These are phyloP conservation scores for Hanseniaspora vineae DNA, from an alignment of 805 yeast genomes.

Conservation along the genomic window DNA sequence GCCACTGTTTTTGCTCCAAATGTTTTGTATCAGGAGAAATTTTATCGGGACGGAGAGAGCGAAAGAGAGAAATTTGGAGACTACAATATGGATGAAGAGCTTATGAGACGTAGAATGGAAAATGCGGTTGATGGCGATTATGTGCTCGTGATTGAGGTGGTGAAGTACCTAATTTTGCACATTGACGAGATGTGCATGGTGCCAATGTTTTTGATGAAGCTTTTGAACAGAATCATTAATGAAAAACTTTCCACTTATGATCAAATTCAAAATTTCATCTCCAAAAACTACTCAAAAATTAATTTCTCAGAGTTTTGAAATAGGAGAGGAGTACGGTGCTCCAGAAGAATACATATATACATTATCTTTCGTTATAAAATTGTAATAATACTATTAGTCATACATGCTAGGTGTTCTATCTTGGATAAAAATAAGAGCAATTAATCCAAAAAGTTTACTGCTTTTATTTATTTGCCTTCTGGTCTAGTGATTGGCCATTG, in stretches of 20 bases:
- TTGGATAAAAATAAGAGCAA: no score
- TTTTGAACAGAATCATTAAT: slow-evolving; percentile 28
- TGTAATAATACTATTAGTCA: no score
- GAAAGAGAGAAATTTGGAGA: no score
- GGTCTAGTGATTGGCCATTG: slow-evolving; percentile 83
- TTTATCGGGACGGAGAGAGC: no score
- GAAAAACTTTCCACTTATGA: slow-evolving; percentile 11
- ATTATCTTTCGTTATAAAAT: no score
- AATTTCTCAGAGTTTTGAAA: not conserved
- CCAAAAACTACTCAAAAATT: not conserved
- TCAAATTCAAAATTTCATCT: not conserved
- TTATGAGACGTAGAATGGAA: slow-evolving; percentile 7
- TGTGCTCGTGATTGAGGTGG: slow-evolving; percentile 82
- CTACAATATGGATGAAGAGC: no score
- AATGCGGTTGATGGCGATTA: slow-evolving; percentile 26
- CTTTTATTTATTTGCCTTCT: not conserved
- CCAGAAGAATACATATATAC: no score
- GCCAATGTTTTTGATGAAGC: slow-evolving; percentile 48
- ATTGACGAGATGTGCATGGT: slow-evolving; percentile 70
- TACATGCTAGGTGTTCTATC: no score
- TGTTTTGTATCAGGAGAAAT: slow-evolving; percentile 36
- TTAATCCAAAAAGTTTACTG: not conserved
- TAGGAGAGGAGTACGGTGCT: no score
- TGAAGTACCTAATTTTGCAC: slow-evolving; percentile 67
- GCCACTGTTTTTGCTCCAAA: slow-evolving; percentile 96